Percentiles rank a stretch among this genome's conserved stretches.
Conservation (phyloP, 2,329 filamentous ascomycete species). For the Bisporella sp. region DNA sequence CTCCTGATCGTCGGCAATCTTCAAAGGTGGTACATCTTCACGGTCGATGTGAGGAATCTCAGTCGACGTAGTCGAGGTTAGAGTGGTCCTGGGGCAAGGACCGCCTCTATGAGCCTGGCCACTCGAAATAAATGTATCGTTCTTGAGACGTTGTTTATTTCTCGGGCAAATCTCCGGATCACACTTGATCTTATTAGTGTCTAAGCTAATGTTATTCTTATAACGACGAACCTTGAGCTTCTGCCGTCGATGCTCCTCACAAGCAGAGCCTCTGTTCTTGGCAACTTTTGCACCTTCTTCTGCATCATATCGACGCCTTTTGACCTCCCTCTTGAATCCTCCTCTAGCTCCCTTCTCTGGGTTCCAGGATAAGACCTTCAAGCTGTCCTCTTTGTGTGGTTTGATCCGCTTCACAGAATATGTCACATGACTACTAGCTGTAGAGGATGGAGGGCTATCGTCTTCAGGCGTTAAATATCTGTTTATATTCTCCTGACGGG, state of each 20-base stretch:
- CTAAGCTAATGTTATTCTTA: neutral
- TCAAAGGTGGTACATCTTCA: too few relatives aligned
- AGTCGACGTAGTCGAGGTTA: neutral
- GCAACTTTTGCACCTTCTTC: constrained; percentile 12
- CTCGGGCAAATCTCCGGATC: constrained; percentile 6
- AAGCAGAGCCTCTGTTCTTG: constrained; percentile 14
- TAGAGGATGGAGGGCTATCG: too few relatives aligned
- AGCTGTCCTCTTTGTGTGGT: too few relatives aligned
- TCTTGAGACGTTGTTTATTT: constrained; percentile 3
- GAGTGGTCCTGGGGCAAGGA: neutral
- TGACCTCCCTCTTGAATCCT: constrained; percentile 5
- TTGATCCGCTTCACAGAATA: too few relatives aligned
- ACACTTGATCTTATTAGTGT: constrained; percentile 1
- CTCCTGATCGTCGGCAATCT: too few relatives aligned
- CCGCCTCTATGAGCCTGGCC: too few relatives aligned
- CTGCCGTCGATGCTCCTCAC: constrained; percentile 10
- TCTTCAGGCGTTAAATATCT: too few relatives aligned
- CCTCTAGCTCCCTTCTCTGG: constrained; percentile 6
- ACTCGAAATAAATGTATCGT: neutral
- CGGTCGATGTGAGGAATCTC: too few relatives aligned
- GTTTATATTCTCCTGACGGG: neutral
- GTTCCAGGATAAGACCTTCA: constrained; percentile 2
- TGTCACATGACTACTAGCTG: too few relatives aligned
- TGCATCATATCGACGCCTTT: constrained; percentile 10
- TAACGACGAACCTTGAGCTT: constrained; percentile 12